Percentiles rank a stretch among this genome's conserved stretches.
Conservation (phyloP, 345 rosid species). For the Psidium guajava region DNA sequence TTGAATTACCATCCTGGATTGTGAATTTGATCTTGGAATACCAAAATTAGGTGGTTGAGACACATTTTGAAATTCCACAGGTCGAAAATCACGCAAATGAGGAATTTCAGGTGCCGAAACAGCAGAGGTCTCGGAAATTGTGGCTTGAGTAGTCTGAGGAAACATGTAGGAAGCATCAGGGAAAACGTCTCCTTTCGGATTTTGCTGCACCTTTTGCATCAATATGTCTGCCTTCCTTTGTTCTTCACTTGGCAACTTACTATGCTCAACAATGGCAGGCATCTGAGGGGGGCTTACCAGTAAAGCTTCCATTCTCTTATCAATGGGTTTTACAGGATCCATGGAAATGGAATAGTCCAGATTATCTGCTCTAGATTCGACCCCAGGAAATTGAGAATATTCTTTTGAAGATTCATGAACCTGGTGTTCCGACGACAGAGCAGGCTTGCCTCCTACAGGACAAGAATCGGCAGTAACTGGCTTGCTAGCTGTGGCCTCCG, state of each 20-base stretch:
- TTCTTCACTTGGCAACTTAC: slow-evolving; percentile 14
- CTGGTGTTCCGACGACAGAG: slow-evolving; percentile 20
- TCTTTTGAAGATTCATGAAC: slow-evolving; percentile 23
- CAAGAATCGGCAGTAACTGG: slow-evolving; percentile 10
- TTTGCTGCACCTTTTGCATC: slow-evolving; percentile 17
- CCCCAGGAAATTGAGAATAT: slow-evolving; percentile 14
- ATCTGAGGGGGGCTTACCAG: slow-evolving; percentile 12
- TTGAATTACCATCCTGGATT: slow-evolving; percentile 21
- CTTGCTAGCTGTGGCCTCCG: slow-evolving; percentile 14
- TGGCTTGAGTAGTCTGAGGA: slow-evolving; percentile 14
- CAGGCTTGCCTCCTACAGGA: slow-evolving; percentile 9
- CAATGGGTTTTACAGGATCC: slow-evolving; percentile 19
- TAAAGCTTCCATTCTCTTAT: slow-evolving; percentile 31
- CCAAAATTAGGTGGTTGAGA: slow-evolving; percentile 19
- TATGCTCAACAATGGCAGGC: slow-evolving; percentile 19
- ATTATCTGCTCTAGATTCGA: slow-evolving; percentile 16
- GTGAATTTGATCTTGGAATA: slow-evolving; percentile 20
- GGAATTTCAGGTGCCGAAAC: slow-evolving; percentile 6
- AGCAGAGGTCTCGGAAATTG: background rate
- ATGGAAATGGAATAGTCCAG: slow-evolving; percentile 4
- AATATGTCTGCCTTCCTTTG: slow-evolving; percentile 20
- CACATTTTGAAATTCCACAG: slow-evolving; percentile 16
- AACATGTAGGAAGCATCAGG: slow-evolving; percentile 16
- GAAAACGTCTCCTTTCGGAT: slow-evolving; percentile 20
- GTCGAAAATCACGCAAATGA: slow-evolving; percentile 10